Percentiles rank a stretch among this genome's conserved stretches.
These are phyloP conservation scores for Maudiozyma saulgeensis DNA, from an alignment of 805 yeast genomes.

Conservation along the genomic window DNA sequence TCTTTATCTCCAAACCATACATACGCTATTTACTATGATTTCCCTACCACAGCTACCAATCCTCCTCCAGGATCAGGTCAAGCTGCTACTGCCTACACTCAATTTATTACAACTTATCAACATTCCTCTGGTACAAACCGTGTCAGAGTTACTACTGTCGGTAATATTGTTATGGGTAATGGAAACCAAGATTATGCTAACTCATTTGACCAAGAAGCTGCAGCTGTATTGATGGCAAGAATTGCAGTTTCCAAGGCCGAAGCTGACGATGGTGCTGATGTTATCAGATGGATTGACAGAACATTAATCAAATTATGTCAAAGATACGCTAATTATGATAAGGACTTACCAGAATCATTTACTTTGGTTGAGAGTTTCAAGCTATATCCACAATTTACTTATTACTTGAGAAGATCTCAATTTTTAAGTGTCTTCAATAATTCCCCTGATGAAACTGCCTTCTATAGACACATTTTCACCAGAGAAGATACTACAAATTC, in stretches of 20 bases:
- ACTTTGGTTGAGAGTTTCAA: slow-evolving; percentile 75
- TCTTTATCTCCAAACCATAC: slow-evolving; percentile 80
- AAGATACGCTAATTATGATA: slow-evolving; percentile 85
- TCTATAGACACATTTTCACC: slow-evolving; percentile 83
- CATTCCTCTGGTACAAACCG: slow-evolving; percentile 90
- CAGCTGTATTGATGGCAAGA: slow-evolving; percentile 88
- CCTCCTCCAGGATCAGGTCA: slow-evolving; percentile 9
- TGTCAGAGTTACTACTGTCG: slow-evolving; percentile 81
- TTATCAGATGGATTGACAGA: slow-evolving; percentile 89
- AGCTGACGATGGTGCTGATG: slow-evolving; percentile 85
- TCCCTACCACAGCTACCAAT: slow-evolving; percentile 35
- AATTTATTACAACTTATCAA: slow-evolving; percentile 86
- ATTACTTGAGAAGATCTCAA: slow-evolving; percentile 91
- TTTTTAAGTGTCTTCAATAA: slow-evolving; percentile 92
- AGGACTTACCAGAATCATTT: slow-evolving; percentile 76
- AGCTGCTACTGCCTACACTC: slow-evolving; percentile 45
- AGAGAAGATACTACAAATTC: slow-evolving; percentile 91
- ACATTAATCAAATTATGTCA: slow-evolving; percentile 84
- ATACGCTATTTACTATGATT: slow-evolving; percentile 83
- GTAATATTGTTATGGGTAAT: slow-evolving; percentile 41
- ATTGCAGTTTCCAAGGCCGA: slow-evolving; percentile 76
- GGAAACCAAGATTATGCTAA: slow-evolving; percentile 46
- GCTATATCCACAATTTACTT: slow-evolving; percentile 90
- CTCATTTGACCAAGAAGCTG: slow-evolving; percentile 97
- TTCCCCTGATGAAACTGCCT: slow-evolving; percentile 98